A percentile compares a stretch with the other conserved stretches of the same genome.
Conservation (phyloP, 495 filamentous ascomycete genomes). For the Neurospora sublineolata region DNA sequence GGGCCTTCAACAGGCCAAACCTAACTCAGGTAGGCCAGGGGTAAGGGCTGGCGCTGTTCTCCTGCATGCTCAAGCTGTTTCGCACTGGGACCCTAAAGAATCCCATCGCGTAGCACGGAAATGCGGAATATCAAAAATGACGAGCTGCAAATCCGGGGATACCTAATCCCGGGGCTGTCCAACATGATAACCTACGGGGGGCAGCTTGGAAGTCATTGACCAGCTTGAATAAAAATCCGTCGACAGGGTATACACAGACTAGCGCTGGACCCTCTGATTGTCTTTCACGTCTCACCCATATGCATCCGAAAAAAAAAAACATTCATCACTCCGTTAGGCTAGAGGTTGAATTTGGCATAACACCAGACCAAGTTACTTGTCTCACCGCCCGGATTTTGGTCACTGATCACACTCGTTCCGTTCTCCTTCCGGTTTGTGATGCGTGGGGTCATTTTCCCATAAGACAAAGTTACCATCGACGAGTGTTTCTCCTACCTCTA, state of each 20-base stretch:
- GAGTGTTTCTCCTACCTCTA: neutral
- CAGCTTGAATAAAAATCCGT: neutral
- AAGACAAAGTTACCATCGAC: neutral
- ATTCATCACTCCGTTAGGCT: neutral
- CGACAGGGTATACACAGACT: neutral
- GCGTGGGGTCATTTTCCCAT: neutral
- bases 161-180: neutral
- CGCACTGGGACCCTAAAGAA: neutral
- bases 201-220: neutral
- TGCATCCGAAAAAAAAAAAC: neutral
- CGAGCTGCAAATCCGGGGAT: neutral
- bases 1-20: neutral
- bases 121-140: neutral
- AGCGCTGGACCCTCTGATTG: neutral
- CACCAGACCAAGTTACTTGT: neutral
- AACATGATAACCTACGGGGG: neutral
- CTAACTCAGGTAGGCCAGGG: neutral
- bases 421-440: slow-evolving; percentile 1
- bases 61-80: neutral
- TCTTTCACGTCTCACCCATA: neutral
- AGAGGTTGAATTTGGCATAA: neutral
- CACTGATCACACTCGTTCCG: neutral
- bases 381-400: neutral
- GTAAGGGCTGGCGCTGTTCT: neutral
- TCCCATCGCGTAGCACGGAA: neutral